These are phyloP conservation scores for Trichopus zeylanicus DNA, from an alignment of 116 monocot genomes.

Conservation along the genomic window DNA sequence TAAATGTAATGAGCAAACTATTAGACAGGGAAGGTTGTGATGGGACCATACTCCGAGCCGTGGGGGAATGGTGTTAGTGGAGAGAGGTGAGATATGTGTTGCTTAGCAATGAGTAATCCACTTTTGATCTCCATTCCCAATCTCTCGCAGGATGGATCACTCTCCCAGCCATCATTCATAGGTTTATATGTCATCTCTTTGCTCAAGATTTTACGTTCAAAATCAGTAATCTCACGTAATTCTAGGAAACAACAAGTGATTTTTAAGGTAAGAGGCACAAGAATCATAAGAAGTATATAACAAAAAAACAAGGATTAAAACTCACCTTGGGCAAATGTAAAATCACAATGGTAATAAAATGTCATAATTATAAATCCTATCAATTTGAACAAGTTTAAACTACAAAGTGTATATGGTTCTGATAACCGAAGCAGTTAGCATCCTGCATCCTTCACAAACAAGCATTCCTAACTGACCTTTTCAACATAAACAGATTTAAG, in stretches of 20 bases:
- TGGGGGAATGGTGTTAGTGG: slow-evolving; percentile 20
- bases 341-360: not conserved
- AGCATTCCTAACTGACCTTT: too few relatives aligned
- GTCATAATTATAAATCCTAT: not conserved
- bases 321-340: not conserved
- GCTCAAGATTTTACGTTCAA: slow-evolving; percentile 2
- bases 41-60: slow-evolving; percentile 17
- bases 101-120: slow-evolving; percentile 1
- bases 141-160: slow-evolving; percentile 10
- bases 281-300: not conserved
- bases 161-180: slow-evolving; percentile 5
- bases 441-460: not conserved
- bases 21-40: not conserved
- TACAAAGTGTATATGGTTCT: too few relatives aligned
- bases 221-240: slow-evolving; percentile 20
- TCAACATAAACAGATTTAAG: too few relatives aligned
- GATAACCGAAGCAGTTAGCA: too few relatives aligned
- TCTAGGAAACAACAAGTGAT: not conserved
- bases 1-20: too few relatives aligned
- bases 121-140: slow-evolving; percentile 10
- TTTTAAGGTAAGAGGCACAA: not conserved
- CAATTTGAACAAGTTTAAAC: too few relatives aligned
- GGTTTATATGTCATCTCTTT: slow-evolving; percentile 19
- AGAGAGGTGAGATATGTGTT: slow-evolving; percentile 15
- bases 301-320: not conserved